These are phyloP conservation scores for Apostasia ramifera DNA, from an alignment of 106 monocot species.

Conservation along the genomic window DNA sequence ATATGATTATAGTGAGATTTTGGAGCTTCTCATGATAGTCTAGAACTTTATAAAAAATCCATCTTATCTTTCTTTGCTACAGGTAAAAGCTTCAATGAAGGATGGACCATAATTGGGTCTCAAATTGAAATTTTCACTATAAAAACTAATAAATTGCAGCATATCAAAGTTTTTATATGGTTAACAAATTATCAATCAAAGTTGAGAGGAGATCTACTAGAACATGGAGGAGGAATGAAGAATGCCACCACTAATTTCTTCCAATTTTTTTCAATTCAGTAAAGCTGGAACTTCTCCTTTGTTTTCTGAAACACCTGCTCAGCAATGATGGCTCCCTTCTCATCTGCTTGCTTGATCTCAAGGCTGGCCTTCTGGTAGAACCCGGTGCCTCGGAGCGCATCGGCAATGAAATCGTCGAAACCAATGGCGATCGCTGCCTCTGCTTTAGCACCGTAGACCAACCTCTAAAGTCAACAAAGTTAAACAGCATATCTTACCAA, in stretches of 20 bases:
- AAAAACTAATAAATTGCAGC: no score
- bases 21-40: no score
- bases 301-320: conserved; percentile 88
- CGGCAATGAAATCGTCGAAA: conserved; percentile 84
- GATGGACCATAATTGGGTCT: no score
- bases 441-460: conserved; percentile 82
- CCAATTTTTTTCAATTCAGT: conserved; percentile 17
- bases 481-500: background rate
- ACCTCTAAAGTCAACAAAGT: conserved; percentile 32
- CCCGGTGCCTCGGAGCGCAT: conserved; percentile 69
- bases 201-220: no score
- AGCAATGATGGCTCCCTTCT: conserved; percentile 69
- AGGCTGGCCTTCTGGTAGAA: conserved; percentile 70
- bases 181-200: no score
- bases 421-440: conserved; percentile 92
- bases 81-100: no score
- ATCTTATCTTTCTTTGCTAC: no score
- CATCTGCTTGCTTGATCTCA: conserved; percentile 74
- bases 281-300: conserved; percentile 80
- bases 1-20: no score
- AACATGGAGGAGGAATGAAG: no score
- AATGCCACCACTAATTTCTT: background rate
- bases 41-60: no score
- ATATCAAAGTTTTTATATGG: no score
- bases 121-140: no score